Conservation (phyloP, 164 flowering plant species). For the Magnolia officinalis region DNA sequence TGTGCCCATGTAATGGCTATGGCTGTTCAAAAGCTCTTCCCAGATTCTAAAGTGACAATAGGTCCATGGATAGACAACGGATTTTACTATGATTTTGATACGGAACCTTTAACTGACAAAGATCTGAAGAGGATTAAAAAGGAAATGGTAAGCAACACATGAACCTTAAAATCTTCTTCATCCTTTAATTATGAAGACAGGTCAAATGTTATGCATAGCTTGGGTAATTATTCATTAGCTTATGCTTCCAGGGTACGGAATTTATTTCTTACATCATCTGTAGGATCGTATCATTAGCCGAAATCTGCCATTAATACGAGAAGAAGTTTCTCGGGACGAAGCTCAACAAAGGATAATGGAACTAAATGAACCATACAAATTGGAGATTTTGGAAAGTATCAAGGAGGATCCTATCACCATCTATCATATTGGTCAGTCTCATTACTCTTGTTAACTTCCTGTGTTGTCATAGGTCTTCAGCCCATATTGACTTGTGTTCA, state of each 20-base stretch:
- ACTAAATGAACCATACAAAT: slow-evolving; percentile 84
- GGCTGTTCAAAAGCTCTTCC: slow-evolving; percentile 95
- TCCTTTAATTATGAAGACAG: neutral
- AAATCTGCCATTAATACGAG: slow-evolving; percentile 78
- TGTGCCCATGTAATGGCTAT: slow-evolving; percentile 99
- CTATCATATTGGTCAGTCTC: slow-evolving; percentile 75
- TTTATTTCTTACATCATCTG: slow-evolving; percentile 63
- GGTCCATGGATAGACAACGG: slow-evolving; percentile 98
- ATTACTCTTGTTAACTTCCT: neutral
- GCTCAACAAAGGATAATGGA: slow-evolving; percentile 73
- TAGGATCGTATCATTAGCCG: slow-evolving; percentile 89
- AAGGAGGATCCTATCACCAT: slow-evolving; percentile 85
- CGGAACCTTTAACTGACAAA: slow-evolving; percentile 84
- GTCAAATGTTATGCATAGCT: slow-evolving; percentile 2
- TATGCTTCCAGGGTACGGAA: slow-evolving; percentile 46
- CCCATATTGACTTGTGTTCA: neutral
- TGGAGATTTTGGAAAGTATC: slow-evolving; percentile 85
- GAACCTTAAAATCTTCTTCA: neutral
- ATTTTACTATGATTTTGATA: slow-evolving; percentile 93
- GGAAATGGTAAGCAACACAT: slow-evolving; percentile 71
- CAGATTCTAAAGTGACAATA: slow-evolving; percentile 90
- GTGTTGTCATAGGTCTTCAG: too few relatives aligned
- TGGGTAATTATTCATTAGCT: slow-evolving; percentile 39
- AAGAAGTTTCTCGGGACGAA: slow-evolving; percentile 87
- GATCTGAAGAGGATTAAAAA: slow-evolving; percentile 91